Evolutionary conservation across 495 filamentous ascomycete species (phyloP).

Genomic region (Aspergillus wentii): DNA sequence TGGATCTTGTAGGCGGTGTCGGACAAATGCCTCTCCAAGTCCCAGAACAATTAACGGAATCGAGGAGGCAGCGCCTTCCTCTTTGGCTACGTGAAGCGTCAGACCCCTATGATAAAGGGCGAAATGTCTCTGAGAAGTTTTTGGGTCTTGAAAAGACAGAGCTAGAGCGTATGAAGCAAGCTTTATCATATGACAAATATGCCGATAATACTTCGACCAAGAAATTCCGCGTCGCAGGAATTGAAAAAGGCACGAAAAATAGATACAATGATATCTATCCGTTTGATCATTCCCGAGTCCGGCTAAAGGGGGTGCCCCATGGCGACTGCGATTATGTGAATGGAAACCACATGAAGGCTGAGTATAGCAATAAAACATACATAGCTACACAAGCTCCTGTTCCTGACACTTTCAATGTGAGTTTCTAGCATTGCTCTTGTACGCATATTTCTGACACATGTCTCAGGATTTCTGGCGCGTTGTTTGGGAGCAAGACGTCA

Average conservation of each 20-base stretch:
- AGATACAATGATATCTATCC: constrained; percentile 97
- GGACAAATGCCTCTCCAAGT: constrained; percentile 78
- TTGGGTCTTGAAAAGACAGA: constrained; percentile 78
- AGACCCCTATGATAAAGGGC: constrained; percentile 65
- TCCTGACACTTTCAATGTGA: constrained; percentile 85
- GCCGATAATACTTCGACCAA: constrained; percentile 40
- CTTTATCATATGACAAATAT: constrained; percentile 60
- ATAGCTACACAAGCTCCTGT: constrained; percentile 95
- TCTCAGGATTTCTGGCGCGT: constrained; percentile 94
- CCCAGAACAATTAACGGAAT: constrained; percentile 51
- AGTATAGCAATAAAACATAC: constrained; percentile 78
- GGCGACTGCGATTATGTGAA: constrained; percentile 94
- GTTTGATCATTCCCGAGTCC: constrained; percentile 90
- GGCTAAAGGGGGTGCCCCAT: constrained; percentile 60
- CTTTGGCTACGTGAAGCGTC: constrained; percentile 70
- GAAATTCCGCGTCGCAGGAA: constrained; percentile 67
- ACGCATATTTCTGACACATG: too few species aligned
- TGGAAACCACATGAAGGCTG: constrained; percentile 77
- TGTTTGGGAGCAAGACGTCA: constrained; percentile 93
- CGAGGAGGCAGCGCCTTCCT: constrained; percentile 51
- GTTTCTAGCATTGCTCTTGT: constrained; percentile 24
- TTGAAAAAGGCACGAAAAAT: constrained; percentile 93
- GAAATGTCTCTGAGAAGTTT: constrained; percentile 76
- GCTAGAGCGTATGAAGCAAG: constrained; percentile 86
- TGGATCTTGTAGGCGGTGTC: constrained; percentile 91